A percentile compares a stretch with the other conserved stretches of the same genome.
Conservation (phyloP, 305 asterid species). For the Withania somnifera region DNA sequence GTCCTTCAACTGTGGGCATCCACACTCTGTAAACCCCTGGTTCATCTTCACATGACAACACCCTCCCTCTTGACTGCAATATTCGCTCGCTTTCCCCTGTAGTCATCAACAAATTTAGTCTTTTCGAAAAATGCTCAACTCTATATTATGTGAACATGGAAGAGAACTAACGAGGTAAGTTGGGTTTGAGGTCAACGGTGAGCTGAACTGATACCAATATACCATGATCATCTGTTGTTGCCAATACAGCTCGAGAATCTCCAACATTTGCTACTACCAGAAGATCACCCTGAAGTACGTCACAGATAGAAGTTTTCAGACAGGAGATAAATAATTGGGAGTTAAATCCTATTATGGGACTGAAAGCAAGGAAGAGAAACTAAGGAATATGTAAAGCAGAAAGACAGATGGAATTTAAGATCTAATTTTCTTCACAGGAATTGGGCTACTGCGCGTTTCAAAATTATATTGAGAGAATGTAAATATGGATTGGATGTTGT, state of each 20-base stretch:
- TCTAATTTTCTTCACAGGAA: not conserved
- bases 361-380: not conserved
- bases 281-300: conserved; percentile 46
- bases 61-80: conserved; percentile 43
- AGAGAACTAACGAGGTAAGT: conserved; percentile 45
- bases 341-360: not conserved
- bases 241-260: conserved; percentile 75
- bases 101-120: not conserved
- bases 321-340: too few species aligned
- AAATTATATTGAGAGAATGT: not conserved
- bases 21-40: conserved; percentile 68
- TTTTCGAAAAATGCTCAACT: not conserved
- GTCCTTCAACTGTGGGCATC: conserved; percentile 59
- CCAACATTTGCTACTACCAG: conserved; percentile 62
- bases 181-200: conserved; percentile 73
- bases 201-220: conserved; percentile 50
- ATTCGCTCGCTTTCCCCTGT: conserved; percentile 64
- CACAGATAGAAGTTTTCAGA: too few species aligned
- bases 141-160: not conserved
- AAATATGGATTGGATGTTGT: not conserved
- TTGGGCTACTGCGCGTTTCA: not conserved
- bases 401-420: not conserved
- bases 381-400: not conserved
- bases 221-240: conserved; percentile 44
- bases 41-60: conserved; percentile 49